phyloP scores from a whole-genome alignment of 768 basidiomycete species.

The Solioccasus polychromus region DNA sequence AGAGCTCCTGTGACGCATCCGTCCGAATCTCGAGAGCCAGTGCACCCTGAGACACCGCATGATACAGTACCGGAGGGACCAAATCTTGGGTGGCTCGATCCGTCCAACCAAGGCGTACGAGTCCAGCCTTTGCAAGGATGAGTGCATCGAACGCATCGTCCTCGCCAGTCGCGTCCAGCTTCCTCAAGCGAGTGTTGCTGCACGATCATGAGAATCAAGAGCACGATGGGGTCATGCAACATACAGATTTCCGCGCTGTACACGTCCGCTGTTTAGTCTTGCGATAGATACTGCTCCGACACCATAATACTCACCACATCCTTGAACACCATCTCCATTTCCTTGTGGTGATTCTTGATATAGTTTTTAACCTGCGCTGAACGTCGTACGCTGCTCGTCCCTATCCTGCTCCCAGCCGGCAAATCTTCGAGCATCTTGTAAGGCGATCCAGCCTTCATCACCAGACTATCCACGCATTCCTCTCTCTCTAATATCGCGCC shows the following conservation, averaged over 20 bases:
- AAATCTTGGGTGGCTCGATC: conserved; percentile 76
- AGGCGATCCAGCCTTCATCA: conserved; percentile 69
- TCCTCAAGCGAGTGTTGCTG: conserved; percentile 87
- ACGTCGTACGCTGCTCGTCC: conserved; percentile 90
- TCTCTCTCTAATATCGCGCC: conserved; percentile 85
- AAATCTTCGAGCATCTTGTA: conserved; percentile 80
- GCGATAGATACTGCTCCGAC: background rate
- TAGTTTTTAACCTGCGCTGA: conserved; percentile 84
- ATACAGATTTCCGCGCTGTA: conserved; percentile 83
- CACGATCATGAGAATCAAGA: conserved; percentile 7
- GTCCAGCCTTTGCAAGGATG: conserved; percentile 90
- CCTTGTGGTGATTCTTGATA: conserved; percentile 50
- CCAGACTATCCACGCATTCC: conserved; percentile 84
- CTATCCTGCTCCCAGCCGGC: conserved; percentile 87
- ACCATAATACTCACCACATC: conserved; percentile 70
- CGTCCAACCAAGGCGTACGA: conserved; percentile 74
- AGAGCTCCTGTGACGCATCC: conserved; percentile 55
- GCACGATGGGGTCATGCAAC: conserved; percentile 28
- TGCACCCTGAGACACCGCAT: conserved; percentile 95
- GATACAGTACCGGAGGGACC: conserved; percentile 68
- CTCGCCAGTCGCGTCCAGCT: conserved; percentile 71
- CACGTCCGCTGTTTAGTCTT: background rate
- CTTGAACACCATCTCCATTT: conserved; percentile 60
- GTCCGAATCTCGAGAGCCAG: conserved; percentile 81
- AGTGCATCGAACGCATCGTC: conserved; percentile 80